These are phyloP conservation scores for Artomyces pyxidatus DNA, from an alignment of 768 basidiomycete genomes.

Conservation along the genomic window DNA sequence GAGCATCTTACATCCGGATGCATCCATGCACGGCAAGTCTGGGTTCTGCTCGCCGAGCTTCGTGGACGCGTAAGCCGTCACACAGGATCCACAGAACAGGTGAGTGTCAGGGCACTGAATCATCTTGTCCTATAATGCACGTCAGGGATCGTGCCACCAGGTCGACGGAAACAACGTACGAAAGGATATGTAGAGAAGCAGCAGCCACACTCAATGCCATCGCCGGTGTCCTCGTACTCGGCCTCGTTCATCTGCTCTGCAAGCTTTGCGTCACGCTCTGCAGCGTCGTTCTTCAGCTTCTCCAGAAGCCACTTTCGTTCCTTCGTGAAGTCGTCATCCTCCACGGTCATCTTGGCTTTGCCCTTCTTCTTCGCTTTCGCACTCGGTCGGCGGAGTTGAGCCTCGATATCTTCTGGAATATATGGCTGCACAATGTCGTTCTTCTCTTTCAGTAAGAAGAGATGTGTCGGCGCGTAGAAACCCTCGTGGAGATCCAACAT, in stretches of 20 bases:
- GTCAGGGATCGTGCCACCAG: background rate
- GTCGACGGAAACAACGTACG: constrained; percentile 35
- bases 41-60: constrained; percentile 57
- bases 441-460: constrained; percentile 40
- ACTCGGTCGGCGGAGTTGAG: constrained; percentile 21
- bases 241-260: constrained; percentile 25
- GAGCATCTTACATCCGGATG: constrained; percentile 56
- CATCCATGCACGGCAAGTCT: constrained; percentile 74
- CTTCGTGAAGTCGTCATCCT: constrained; percentile 26
- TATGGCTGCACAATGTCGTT: too few relatives aligned
- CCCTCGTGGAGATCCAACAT: constrained; percentile 28
- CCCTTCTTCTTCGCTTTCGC: constrained; percentile 24
- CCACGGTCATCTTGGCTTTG: background rate
- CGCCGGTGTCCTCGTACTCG: constrained; percentile 39
- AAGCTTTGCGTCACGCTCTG: constrained; percentile 18
- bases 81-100: constrained; percentile 74
- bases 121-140: constrained; percentile 59
- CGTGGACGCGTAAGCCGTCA: constrained; percentile 58
- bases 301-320: constrained; percentile 31
- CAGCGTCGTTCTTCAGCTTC: constrained; percentile 23
- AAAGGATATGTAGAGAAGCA: constrained; percentile 71
- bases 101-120: constrained; percentile 87
- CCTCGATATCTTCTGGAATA: constrained; percentile 24
- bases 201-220: constrained; percentile 80
- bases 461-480: constrained; percentile 62